Percentiles rank a stretch among this genome's conserved stretches.
phyloP scores from a whole-genome alignment of 2,329 filamentous ascomycete genomes.

The Pseudonectria buxi region DNA sequence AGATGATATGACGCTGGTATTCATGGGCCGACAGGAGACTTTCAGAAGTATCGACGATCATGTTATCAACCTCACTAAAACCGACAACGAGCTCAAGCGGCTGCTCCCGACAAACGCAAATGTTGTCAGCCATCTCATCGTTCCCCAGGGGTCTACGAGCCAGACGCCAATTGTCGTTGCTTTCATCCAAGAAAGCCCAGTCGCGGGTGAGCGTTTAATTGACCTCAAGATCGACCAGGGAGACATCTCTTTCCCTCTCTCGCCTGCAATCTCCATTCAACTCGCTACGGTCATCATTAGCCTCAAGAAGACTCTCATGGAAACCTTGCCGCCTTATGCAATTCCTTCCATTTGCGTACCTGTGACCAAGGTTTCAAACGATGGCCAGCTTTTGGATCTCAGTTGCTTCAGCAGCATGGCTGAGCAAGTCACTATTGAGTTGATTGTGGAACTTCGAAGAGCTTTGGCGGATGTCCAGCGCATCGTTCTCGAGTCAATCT shows the following conservation, averaged over 20 bases:
- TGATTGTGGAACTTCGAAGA: slow-evolving; percentile 14
- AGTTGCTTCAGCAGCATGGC: neutral
- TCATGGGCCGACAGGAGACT: slow-evolving; percentile 15
- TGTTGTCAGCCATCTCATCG: slow-evolving; percentile 13
- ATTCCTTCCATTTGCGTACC: slow-evolving; percentile 19
- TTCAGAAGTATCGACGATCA: slow-evolving; percentile 18
- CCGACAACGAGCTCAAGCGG: slow-evolving; percentile 15
- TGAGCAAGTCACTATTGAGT: slow-evolving; percentile 6
- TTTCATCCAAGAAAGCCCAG: slow-evolving; percentile 7
- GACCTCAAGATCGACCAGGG: slow-evolving; percentile 5
- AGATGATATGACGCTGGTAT: slow-evolving; percentile 17
- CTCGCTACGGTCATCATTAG: slow-evolving; percentile 15
- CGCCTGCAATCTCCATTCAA: slow-evolving; percentile 9
- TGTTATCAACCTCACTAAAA: slow-evolving; percentile 18
- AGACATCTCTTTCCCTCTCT: slow-evolving; percentile 7
- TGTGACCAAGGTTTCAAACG: neutral
- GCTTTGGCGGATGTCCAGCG: slow-evolving; percentile 7
- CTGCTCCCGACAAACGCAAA: slow-evolving; percentile 10
- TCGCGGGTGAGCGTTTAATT: slow-evolving; percentile 1
- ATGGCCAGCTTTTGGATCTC: slow-evolving; percentile 3
- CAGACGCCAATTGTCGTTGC: slow-evolving; percentile 17
- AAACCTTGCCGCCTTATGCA: slow-evolving; percentile 19
- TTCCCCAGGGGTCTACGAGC: slow-evolving; percentile 10
- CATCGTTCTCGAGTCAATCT: slow-evolving; percentile 9
- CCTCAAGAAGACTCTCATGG: slow-evolving; percentile 19